phyloP scores from a whole-genome alignment of 1,284 basidiomycete species.

The Blastosporella zonata region DNA sequence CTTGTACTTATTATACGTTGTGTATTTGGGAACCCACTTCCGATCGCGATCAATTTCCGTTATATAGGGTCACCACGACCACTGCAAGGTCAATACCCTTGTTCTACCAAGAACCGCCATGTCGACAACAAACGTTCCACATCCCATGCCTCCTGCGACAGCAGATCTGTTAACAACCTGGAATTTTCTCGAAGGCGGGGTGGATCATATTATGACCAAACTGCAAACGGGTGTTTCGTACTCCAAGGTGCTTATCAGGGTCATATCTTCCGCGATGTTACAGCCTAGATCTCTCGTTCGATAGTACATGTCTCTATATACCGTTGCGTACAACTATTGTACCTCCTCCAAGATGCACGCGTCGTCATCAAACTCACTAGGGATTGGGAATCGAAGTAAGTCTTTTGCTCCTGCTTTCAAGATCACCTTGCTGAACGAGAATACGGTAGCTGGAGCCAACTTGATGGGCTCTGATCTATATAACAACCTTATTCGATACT shows the following conservation, averaged over 20 bases:
- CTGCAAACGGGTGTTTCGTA: conserved; percentile 85
- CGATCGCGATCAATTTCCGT: not conserved
- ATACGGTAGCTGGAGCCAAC: conserved; percentile 72
- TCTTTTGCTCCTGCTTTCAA: conserved; percentile 18
- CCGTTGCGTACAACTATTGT: conserved; percentile 93
- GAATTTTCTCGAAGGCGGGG: conserved; percentile 85
- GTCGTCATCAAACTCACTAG: conserved; percentile 36
- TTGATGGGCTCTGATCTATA: conserved; percentile 93
- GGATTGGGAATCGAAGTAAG: conserved; percentile 57
- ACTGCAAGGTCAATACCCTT: conserved; percentile 12
- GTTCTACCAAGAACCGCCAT: conserved; percentile 18
- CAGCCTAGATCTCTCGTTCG: conserved; percentile 2
- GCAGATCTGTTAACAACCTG: conserved; percentile 81
- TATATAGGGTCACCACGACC: conserved; percentile 7
- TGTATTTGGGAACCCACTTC: not conserved
- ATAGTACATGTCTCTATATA: conserved; percentile 88
- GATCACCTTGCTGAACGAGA: conserved; percentile 15
- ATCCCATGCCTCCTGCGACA: conserved; percentile 29
- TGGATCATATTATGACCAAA: conserved; percentile 90
- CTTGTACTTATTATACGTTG: too few species aligned
- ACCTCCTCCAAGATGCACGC: conserved; percentile 81
- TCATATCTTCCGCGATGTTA: not conserved
- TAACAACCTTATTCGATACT: conserved; percentile 83
- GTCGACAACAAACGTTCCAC: conserved; percentile 16
- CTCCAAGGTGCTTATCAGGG: conserved; percentile 20